Percentiles rank a stretch among this genome's conserved stretches.
These are phyloP conservation scores for Coniochaeta sp. DNA, from an alignment of 2,329 filamentous ascomycete genomes.

Conservation along the genomic window DNA sequence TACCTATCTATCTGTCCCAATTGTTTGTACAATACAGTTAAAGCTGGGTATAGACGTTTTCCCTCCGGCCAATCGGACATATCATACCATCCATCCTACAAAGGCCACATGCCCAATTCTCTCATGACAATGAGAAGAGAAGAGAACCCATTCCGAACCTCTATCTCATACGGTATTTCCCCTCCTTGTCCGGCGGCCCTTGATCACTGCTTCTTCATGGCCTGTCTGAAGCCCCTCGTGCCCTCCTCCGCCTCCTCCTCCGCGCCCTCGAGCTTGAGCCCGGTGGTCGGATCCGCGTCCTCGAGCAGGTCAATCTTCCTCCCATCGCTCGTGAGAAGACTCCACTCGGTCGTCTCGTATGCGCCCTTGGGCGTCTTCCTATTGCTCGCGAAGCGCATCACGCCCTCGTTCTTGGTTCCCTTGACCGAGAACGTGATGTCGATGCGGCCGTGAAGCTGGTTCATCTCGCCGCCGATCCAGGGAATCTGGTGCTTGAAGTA, in stretches of 20 bases:
- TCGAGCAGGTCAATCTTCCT: conserved; percentile 65
- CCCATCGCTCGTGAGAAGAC: conserved; percentile 60
- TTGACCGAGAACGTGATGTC: conserved; percentile 82
- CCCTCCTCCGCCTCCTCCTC: conserved; percentile 12
- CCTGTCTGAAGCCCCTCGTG: conserved; percentile 45
- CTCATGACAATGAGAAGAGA: not conserved
- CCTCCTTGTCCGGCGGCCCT: not conserved
- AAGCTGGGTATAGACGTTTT: not conserved
- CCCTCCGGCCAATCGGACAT: not conserved
- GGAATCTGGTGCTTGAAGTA: conserved; percentile 74
- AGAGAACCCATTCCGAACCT: not conserved
- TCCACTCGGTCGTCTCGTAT: conserved; percentile 92
- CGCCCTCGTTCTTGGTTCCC: conserved; percentile 62
- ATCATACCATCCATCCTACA: not conserved
- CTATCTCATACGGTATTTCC: not conserved
- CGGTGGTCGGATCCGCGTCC: conserved; percentile 61
- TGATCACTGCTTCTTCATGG: conserved; percentile 24
- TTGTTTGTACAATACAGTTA: conserved; percentile 8
- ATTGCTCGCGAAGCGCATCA: conserved; percentile 75
- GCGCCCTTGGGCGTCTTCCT: conserved; percentile 52
- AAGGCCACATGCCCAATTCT: not conserved
- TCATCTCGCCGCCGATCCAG: conserved; percentile 82
- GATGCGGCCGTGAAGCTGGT: conserved; percentile 87
- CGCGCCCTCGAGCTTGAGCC: conserved; percentile 12
- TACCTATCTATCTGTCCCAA: conserved; percentile 15